phyloP scores from a whole-genome alignment of 2,329 filamentous ascomycete species.

The Aspergillus neotritici region DNA sequence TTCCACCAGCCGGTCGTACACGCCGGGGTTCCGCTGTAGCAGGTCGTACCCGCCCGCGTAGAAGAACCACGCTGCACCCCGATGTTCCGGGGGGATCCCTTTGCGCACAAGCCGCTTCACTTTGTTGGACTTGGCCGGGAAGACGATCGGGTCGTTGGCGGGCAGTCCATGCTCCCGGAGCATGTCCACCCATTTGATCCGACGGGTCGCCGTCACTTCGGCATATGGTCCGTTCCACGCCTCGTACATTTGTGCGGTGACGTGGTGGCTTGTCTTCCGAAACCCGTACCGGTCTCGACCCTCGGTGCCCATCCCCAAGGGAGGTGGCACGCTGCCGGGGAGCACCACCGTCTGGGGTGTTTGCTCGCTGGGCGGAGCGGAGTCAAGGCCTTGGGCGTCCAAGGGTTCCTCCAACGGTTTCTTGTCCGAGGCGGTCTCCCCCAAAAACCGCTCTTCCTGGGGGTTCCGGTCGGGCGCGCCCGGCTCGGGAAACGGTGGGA shows the following conservation, averaged over 20 bases:
- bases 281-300: constrained; percentile 82
- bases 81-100: constrained; percentile 87
- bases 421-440: constrained; percentile 6
- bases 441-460: constrained; percentile 13
- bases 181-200: constrained; percentile 74
- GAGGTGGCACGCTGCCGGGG: constrained; percentile 36
- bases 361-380: background rate
- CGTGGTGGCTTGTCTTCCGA: constrained; percentile 76
- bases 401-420: constrained; percentile 1
- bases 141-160: constrained; percentile 65
- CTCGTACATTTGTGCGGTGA: constrained; percentile 72
- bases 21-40: constrained; percentile 65
- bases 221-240: constrained; percentile 71
- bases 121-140: constrained; percentile 74
- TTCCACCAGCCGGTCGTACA: constrained; percentile 67
- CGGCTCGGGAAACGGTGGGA: constrained; percentile 13
- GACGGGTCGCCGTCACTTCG: constrained; percentile 66
- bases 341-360: constrained; percentile 18
- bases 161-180: constrained; percentile 71
- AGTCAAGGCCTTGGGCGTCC: constrained; percentile 2
- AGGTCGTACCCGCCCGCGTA: constrained; percentile 84
- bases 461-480: constrained; percentile 6
- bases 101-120: constrained; percentile 88
- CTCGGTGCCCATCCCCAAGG: constrained; percentile 26
- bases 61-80: constrained; percentile 95